phyloP scores from a whole-genome alignment of 2,329 filamentous ascomycete species.

The Colletotrichum ledebouriae region DNA sequence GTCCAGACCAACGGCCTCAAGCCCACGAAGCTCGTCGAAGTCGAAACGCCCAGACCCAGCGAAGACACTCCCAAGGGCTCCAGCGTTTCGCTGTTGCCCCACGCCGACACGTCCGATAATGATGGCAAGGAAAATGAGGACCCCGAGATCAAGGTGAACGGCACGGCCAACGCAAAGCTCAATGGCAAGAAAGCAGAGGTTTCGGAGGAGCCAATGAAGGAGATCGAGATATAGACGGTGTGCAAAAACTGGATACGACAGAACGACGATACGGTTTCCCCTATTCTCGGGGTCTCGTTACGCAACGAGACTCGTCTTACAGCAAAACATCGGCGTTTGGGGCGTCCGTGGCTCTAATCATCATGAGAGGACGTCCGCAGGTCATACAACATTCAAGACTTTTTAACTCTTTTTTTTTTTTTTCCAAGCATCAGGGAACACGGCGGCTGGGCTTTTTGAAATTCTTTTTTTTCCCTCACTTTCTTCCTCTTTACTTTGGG shows the following conservation, averaged over 20 bases:
- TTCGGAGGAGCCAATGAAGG: constrained; percentile 69
- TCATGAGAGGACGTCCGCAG: constrained; percentile 40
- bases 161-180: constrained; percentile 55
- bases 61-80: constrained; percentile 56
- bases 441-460: constrained; percentile 38
- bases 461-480: constrained; percentile 19
- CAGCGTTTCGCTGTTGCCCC: constrained; percentile 50
- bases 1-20: constrained; percentile 54
- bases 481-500: constrained; percentile 32
- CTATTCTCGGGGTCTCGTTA: constrained; percentile 40
- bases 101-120: constrained; percentile 52
- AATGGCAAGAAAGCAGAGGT: constrained; percentile 58
- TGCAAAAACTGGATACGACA: constrained; percentile 45
- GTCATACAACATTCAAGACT: constrained; percentile 42
- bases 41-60: constrained; percentile 66
- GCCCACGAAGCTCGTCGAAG: constrained; percentile 67
- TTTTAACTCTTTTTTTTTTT: constrained; percentile 8
- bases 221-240: constrained; percentile 68
- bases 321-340: constrained; percentile 43
- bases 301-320: constrained; percentile 39
- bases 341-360: constrained; percentile 43
- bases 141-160: constrained; percentile 54
- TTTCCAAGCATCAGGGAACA: constrained; percentile 40
- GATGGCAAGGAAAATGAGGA: constrained; percentile 55
- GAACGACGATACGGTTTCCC: constrained; percentile 45